Evolutionary conservation across 345 rosid species (phyloP), one percentile per base, ranked within the genome.

Genomic region (Citrus cavaleriei): DNA sequence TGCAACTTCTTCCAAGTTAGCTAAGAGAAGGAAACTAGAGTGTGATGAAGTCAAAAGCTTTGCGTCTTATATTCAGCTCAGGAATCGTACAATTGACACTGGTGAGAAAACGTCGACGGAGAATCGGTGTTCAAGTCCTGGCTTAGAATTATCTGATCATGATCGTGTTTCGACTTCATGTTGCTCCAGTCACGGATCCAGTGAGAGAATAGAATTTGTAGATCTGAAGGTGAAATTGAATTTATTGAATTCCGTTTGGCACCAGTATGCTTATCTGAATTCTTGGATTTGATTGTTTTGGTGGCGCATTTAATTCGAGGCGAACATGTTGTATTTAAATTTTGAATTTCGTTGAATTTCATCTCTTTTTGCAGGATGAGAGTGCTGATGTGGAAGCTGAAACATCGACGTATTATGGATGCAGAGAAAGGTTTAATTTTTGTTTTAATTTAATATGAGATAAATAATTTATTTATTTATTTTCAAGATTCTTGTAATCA

Each of bases 141-240:
- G 82, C 75, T 79, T 81, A 13, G 87, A 66, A 72, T 65, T 65
- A 6, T 21, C 21, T n/a, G 76, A 51, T 28, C 51, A 65, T 40
- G 86, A 78, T 63, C 81, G 65, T 28, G 83, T 68, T 59, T 81
- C 86, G 7, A 83, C 84, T 74, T 91, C 92, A 72, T 90, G 95
- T 79, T 87, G 90, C 62, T 87, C 91, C 10, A 86, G 89, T 84
- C 83, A 85, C 68, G 86, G 89, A 85, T 87, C 89, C 54, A 82
- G 85, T 64, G 86, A 80, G 77, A 80, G 77, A 60, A 80, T 72
- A 37, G 70, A 81, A 74, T 83, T 78, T 49, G 69, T 81, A 86
- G 90, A 91, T 91, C 89, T 87, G 83, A 85, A 90, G 91, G 92
- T 87, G 78, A 32, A 62, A 58, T 55, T 77, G 54, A 32, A 40